Conservation (phyloP, 306 rosid genomes). For the Rosa chinensis region DNA sequence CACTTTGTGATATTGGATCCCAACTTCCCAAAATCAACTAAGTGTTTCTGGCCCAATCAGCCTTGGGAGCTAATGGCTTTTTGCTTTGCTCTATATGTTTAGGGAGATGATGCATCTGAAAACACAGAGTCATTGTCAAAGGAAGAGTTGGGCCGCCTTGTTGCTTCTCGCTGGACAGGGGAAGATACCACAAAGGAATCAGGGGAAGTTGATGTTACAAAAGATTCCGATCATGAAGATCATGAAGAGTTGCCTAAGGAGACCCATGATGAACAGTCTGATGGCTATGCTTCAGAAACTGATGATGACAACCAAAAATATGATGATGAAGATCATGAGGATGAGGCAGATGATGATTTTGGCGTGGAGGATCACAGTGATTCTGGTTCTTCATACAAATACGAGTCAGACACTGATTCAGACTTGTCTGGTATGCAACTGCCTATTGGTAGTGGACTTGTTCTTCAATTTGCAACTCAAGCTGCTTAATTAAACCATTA, state of each 20-base stretch:
- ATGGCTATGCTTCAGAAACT: slow-evolving; percentile 77
- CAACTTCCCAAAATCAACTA: slow-evolving; percentile 3
- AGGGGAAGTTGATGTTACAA: slow-evolving; percentile 40
- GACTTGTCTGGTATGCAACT: slow-evolving; percentile 69
- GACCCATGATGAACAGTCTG: slow-evolving; percentile 51
- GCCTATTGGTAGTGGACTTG: slow-evolving; percentile 20
- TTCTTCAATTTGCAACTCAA: slow-evolving; percentile 11
- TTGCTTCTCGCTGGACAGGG: slow-evolving; percentile 99
- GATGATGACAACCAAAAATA: slow-evolving; percentile 66
- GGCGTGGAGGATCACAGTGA: slow-evolving; percentile 62
- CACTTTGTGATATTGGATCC: neutral
- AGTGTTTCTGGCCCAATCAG: neutral
- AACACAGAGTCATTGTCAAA: slow-evolving; percentile 71
- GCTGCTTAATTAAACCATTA: neutral
- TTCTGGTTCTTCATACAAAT: slow-evolving; percentile 54
- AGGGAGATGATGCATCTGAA: slow-evolving; percentile 59
- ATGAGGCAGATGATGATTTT: slow-evolving; percentile 55
- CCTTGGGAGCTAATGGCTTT: slow-evolving; percentile 20
- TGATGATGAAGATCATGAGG: slow-evolving; percentile 52
- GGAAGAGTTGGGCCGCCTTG: slow-evolving; percentile 97
- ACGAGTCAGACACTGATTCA: slow-evolving; percentile 53
- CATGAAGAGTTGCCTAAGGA: slow-evolving; percentile 41
- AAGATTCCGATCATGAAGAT: slow-evolving; percentile 43
- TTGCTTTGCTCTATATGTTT: slow-evolving; percentile 30
- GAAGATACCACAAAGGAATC: slow-evolving; percentile 53